Percentiles rank a stretch among this genome's conserved stretches.
phyloP scores from a whole-genome alignment of 2,329 filamentous ascomycete species.

The Phyllachora maydis region DNA sequence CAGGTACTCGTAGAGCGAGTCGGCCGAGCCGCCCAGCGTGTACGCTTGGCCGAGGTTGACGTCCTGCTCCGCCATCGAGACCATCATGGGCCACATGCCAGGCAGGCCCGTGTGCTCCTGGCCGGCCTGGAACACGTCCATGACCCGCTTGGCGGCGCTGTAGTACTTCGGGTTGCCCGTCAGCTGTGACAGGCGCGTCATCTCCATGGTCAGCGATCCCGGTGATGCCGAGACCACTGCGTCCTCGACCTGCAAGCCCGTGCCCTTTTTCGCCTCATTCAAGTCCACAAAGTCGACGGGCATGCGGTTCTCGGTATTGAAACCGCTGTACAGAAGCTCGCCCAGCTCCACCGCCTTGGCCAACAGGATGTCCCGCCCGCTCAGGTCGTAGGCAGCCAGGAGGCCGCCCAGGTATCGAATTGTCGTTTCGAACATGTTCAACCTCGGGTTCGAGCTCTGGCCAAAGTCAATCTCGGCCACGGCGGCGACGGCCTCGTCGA shows the following conservation, averaged over 20 bases:
- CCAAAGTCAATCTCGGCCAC: constrained; percentile 40
- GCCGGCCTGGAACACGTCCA: constrained; percentile 32
- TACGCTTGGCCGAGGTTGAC: constrained; percentile 12
- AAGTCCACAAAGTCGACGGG: constrained; percentile 26
- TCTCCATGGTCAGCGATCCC: constrained; percentile 54
- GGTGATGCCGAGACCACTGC: constrained; percentile 17
- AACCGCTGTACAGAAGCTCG: constrained; percentile 21
- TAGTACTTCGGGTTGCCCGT: constrained; percentile 55
- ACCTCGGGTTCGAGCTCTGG: constrained; percentile 21
- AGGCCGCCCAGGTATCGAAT: constrained; percentile 53
- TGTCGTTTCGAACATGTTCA: constrained; percentile 52
- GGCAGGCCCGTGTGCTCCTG: constrained; percentile 48
- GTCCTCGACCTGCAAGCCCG: constrained; percentile 12
- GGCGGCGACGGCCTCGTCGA: constrained; percentile 38
- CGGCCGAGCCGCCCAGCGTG: constrained; percentile 14
- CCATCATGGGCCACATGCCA: constrained; percentile 49
- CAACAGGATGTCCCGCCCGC: constrained; percentile 20
- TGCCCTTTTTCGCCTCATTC: constrained; percentile 14
- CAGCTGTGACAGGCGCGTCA: constrained; percentile 51
- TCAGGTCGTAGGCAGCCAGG: constrained; percentile 49
- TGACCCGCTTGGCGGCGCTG: constrained; percentile 55
- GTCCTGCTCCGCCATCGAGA: constrained; percentile 34
- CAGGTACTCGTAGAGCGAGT: constrained; percentile 26
- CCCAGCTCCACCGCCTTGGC: constrained; percentile 21
- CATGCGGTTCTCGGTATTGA: constrained; percentile 23